These are phyloP conservation scores for Scutellaria barbata DNA, from an alignment of 257 asterid species.

Conservation along the genomic window DNA sequence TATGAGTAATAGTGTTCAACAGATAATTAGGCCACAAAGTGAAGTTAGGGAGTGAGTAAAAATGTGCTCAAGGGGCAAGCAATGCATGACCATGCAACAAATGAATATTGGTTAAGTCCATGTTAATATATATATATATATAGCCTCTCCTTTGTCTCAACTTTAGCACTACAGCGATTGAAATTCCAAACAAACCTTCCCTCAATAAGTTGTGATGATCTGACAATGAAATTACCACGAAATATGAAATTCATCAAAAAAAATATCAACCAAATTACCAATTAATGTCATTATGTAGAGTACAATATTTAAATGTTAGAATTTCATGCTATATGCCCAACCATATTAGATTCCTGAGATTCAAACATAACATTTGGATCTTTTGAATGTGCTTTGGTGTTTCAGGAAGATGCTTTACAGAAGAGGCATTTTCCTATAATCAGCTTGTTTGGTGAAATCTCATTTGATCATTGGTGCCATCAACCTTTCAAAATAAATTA, in stretches of 20 bases:
- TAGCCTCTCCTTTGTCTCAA: background rate
- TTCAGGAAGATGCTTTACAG: background rate
- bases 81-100: background rate
- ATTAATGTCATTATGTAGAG: background rate
- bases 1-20: background rate
- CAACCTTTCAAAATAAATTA: background rate
- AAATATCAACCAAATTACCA: background rate
- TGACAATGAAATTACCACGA: background rate
- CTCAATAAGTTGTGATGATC: background rate
- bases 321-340: slow-evolving; percentile 3
- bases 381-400: background rate
- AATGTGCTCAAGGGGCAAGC: background rate
- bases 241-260: slow-evolving; percentile 11
- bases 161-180: background rate
- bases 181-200: background rate
- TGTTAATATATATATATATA: too few relatives aligned
- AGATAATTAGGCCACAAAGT: too few relatives aligned
- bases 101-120: background rate
- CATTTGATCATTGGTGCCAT: background rate
- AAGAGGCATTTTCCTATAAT: background rate
- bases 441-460: background rate
- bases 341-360: slow-evolving; percentile 22
- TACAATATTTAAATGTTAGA: background rate
- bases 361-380: background rate
- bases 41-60: too few relatives aligned